Evolutionary conservation across 768 basidiomycete species (phyloP).

Genomic region (Termitomyces sp.): DNA sequence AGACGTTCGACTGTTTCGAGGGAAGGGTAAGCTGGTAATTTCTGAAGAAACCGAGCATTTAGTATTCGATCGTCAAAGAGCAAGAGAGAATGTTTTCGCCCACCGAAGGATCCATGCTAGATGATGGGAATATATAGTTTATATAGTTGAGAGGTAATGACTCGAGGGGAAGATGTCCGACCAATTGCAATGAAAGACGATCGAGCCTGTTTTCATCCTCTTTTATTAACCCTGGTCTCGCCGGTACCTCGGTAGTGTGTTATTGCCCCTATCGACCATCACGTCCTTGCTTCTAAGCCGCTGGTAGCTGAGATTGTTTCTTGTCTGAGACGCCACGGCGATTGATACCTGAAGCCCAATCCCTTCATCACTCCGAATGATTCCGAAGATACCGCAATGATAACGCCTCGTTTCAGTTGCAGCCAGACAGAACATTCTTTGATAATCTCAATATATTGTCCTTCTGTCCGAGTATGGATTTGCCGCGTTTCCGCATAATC

Average conservation of each 20-base stretch:
- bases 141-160: background rate
- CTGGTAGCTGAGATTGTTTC: background rate
- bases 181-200: background rate
- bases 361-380: background rate
- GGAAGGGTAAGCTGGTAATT: conserved; percentile 62
- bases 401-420: conserved; percentile 73
- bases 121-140: background rate
- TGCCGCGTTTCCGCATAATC: conserved; percentile 6
- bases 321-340: background rate
- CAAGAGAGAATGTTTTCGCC: conserved; percentile 7
- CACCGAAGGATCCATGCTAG: conserved; percentile 45
- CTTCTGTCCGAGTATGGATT: conserved; percentile 57
- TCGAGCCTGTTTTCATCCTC: background rate
- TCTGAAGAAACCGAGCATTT: conserved; percentile 30
- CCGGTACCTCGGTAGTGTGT: background rate
- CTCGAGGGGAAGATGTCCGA: no score
- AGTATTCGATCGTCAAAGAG: background rate
- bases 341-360: background rate
- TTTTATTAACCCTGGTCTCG: background rate
- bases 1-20: conserved; percentile 72
- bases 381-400: conserved; percentile 37
- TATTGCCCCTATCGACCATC: background rate
- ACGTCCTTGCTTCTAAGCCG: background rate
- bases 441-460: conserved; percentile 59
- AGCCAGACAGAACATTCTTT: conserved; percentile 54